These are phyloP conservation scores for Flaveria robusta DNA, from an alignment of 129 eudicot genomes.

Conservation along the genomic window DNA sequence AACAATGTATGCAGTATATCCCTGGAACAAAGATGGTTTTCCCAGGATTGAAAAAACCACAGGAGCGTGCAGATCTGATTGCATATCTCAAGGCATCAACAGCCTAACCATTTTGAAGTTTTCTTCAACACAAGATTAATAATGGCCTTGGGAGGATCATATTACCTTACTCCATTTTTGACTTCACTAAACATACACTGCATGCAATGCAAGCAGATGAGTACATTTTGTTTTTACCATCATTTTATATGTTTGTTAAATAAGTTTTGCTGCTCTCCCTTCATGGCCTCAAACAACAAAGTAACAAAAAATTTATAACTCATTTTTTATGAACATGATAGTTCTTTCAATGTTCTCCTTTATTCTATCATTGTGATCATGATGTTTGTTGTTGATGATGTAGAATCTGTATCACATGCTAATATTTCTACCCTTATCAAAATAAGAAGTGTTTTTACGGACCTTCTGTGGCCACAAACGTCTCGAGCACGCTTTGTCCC, in stretches of 20 bases:
- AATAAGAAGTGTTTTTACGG: too few relatives aligned
- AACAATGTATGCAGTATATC: conserved; percentile 44
- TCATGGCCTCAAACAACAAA: background rate
- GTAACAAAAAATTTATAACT: background rate
- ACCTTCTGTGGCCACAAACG: too few relatives aligned
- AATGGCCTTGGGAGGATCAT: conserved; percentile 16
- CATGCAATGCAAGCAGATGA: background rate
- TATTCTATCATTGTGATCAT: too few relatives aligned
- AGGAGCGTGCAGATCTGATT: conserved; percentile 64
- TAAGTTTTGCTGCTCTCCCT: background rate
- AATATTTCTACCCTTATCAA: too few relatives aligned
- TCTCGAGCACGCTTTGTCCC: too few relatives aligned
- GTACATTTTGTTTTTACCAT: background rate
- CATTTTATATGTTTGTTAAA: background rate
- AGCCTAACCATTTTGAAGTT: conserved; percentile 24
- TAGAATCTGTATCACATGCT: too few relatives aligned
- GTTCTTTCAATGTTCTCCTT: too few relatives aligned
- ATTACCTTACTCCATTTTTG: background rate
- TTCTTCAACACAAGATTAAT: conserved; percentile 11
- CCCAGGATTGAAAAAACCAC: conserved; percentile 77
- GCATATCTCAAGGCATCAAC: conserved; percentile 60
- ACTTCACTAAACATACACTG: background rate
- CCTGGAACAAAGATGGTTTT: conserved; percentile 81
- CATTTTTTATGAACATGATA: background rate
- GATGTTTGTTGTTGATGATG: too few relatives aligned